Conservation (phyloP, 371 early-diverging fungal species). For the Syncephalastrum monosporum region DNA sequence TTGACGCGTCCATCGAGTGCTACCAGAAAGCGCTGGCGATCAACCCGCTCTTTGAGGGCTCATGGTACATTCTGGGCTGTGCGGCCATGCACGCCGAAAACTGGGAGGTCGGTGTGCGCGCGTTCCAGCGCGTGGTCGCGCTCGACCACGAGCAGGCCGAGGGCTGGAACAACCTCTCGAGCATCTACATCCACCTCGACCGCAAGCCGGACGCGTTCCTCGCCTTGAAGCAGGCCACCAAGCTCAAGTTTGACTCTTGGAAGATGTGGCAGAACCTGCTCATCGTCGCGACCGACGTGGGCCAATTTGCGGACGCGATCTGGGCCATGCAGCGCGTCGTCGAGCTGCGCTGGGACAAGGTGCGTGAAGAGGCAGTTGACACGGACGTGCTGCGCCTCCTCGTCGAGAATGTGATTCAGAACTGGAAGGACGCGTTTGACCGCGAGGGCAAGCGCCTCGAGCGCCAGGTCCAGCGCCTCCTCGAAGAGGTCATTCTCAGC, state of each 20-base stretch:
- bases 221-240: conserved; percentile 81
- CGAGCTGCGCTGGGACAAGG: conserved; percentile 69
- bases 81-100: conserved; percentile 83
- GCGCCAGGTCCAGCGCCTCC: conserved; percentile 49
- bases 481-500: conserved; percentile 66
- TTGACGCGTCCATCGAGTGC: conserved; percentile 50
- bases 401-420: conserved; percentile 67
- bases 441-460: conserved; percentile 40
- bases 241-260: conserved; percentile 78
- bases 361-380: conserved; percentile 73
- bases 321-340: conserved; percentile 84
- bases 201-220: conserved; percentile 78
- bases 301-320: conserved; percentile 82
- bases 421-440: conserved; percentile 61
- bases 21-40: conserved; percentile 80
- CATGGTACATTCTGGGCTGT: conserved; percentile 96
- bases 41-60: conserved; percentile 92
- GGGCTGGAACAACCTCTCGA: conserved; percentile 96
- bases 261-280: conserved; percentile 94
- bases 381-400: conserved; percentile 71
- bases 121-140: conserved; percentile 76
- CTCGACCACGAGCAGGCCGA: conserved; percentile 87
- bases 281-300: conserved; percentile 74
- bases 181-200: conserved; percentile 70
- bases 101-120: conserved; percentile 72